These are phyloP conservation scores for Triangularia verruculosa DNA, from an alignment of 2,329 filamentous ascomycete genomes.

Conservation along the genomic window DNA sequence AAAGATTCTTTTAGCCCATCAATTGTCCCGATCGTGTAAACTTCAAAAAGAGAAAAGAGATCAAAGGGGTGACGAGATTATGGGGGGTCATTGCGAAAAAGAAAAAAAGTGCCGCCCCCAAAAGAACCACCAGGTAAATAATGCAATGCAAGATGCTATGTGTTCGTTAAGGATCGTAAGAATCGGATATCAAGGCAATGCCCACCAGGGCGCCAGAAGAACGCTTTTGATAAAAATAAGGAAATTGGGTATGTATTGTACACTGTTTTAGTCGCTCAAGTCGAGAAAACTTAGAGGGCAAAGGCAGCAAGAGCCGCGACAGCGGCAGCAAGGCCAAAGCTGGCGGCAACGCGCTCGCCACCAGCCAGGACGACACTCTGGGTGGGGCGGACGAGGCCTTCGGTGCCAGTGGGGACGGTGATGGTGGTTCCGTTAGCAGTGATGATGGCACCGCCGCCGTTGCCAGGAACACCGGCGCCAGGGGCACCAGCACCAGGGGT, in stretches of 20 bases:
- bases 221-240: constrained; percentile 2
- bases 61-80: neutral
- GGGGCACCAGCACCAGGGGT: constrained; percentile 23
- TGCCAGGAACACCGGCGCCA: constrained; percentile 20
- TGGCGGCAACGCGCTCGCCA: constrained; percentile 37
- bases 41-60: neutral
- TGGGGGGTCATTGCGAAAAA: constrained; percentile 2
- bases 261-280: constrained; percentile 3
- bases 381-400: constrained; percentile 35
- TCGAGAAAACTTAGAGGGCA: constrained; percentile 42
- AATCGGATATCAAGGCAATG: constrained; percentile 39
- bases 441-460: constrained; percentile 4
- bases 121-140: constrained; percentile 18
- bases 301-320: constrained; percentile 44
- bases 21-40: neutral
- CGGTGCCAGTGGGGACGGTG: constrained; percentile 37
- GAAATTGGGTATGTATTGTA: constrained; percentile 10
- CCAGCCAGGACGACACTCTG: constrained; percentile 35
- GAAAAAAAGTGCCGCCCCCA: constrained; percentile 26
- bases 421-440: constrained; percentile 33
- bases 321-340: constrained; percentile 45
- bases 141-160: constrained; percentile 25
- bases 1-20: neutral
- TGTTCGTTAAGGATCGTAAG: constrained; percentile 57
- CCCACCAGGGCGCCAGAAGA: constrained; percentile 1